Base-by-base conservation (phyloP, 2,329 filamentous ascomycete species). In the Penicillium sp. region DNA sequence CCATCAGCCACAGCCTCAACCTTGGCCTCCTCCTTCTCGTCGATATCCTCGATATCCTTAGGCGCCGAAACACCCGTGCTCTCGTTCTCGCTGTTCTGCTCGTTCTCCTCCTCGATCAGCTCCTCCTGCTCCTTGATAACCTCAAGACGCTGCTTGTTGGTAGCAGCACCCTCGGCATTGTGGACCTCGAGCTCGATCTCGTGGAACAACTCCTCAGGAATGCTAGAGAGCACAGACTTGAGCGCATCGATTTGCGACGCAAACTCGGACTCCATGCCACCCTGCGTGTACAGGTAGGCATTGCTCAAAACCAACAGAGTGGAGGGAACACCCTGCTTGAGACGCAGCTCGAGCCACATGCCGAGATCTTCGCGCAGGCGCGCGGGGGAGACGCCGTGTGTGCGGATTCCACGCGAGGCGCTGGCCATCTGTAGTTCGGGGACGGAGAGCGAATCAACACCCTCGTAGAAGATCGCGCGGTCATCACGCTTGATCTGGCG, bases 401-500 rank as follows among this genome's bases (percentile, higher is more conserved):
- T 96, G 71, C 92, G 89, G 66, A 99, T 89, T 67, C 94, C 94
- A 66, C 94, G 91, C 64, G 90, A 92, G 43, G 91, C 91, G 73
- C 91, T 95, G 2, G 94, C 94, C 70, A 87, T 90, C 80, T 97
- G 94, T 47, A 99, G 84, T 76, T 99, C 94, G 2, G 88, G 84
- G 0, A 97, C 92, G n/a, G 92, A 95, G 52, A 99, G 84, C 54
- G 89, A 93, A 60, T 96, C 92, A 31, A 99, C 89, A 35, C 94
- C 93, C 77, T 99, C 94, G 71, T 89, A 96, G 74, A 87, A 89
- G 73, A 99, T 99, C 62, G 93, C 92, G 65, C 88, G 88, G 78
- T 99, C 94, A 71, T 99, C 94, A 62, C 93, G 89, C 86, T 99
- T 99, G 82, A 97, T 97, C 78, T 99, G 94, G 69, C 93, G 87